These are phyloP conservation scores for Xylaria cubensis DNA, from an alignment of 495 filamentous ascomycete genomes.

Conservation along the genomic window DNA sequence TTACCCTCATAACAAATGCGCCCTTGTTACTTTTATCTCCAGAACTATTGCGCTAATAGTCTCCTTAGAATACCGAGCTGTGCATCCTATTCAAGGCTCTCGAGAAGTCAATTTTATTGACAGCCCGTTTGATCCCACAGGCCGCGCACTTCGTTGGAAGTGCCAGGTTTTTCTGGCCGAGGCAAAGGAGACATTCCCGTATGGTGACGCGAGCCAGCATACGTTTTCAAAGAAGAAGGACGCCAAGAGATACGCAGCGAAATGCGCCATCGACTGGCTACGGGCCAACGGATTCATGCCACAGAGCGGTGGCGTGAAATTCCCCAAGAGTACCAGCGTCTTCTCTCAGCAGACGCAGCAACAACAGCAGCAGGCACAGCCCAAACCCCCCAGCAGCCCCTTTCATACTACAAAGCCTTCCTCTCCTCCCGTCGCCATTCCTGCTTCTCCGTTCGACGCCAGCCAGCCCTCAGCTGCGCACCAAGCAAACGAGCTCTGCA, in stretches of 20 bases:
- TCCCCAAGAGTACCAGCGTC: conserved; percentile 12
- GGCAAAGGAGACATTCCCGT: conserved; percentile 36
- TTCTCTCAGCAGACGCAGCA: conserved; percentile 17
- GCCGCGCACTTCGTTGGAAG: conserved; percentile 30
- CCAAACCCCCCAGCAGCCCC: not conserved
- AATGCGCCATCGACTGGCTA: conserved; percentile 50
- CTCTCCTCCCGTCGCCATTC: not conserved
- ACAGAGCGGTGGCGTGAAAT: conserved; percentile 25
- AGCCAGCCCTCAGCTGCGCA: conserved; percentile 24
- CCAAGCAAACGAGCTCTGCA: conserved; percentile 32
- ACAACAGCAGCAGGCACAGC: conserved; percentile 26
- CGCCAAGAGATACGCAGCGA: conserved; percentile 54
- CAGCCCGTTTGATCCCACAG: conserved; percentile 19
- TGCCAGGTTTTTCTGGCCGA: conserved; percentile 30
- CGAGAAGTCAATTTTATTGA: conserved; percentile 26
- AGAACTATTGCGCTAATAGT: conserved; percentile 15
- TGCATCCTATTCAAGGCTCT: conserved; percentile 20
- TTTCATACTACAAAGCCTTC: not conserved
- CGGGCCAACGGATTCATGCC: conserved; percentile 37
- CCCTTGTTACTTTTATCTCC: not conserved
- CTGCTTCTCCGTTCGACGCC: conserved; percentile 20
- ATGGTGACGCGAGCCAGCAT: conserved; percentile 32
- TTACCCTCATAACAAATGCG: not conserved
- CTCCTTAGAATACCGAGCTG: conserved; percentile 32
- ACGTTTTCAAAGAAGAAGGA: conserved; percentile 50